Base-by-base conservation (phyloP, 163 green algal genomes). In the Chlorella variabilis region DNA sequence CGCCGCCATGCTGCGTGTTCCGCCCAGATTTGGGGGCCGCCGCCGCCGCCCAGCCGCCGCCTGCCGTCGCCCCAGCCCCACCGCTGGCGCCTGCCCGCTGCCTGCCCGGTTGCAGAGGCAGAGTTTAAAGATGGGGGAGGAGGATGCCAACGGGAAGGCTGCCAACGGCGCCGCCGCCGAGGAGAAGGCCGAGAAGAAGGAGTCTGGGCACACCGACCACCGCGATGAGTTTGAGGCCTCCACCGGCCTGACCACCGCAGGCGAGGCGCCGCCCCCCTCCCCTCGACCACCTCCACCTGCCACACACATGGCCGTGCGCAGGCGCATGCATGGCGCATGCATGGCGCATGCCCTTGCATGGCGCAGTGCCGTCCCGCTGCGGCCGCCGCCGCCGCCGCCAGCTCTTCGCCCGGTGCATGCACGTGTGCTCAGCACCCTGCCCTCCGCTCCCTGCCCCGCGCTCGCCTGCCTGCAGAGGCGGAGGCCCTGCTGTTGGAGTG, bases 381-480 rank as follows among this genome's bases (percentile, higher is more conserved):
- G 38, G 39, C 34, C 34, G 41, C 59, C 67, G 9, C n/a, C 11
- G 69, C 41, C 33, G 45, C 31, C 69, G 69, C n/a, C 29, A 54
- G 11, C 11, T 54, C 45, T 54, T n/a, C n/a, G n/a, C n/a, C n/a
- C n/a, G n/a, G n/a, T n/a, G n/a, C n/a, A n/a, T n/a, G n/a, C 45
- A 54, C 45, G 11, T 54, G 45, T 54, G 45, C 15, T 11, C 45
- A 54, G 15, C n/a, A n/a, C n/a, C n/a, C n/a, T 54, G 11, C 21
- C 36, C 63, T 2, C 39, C 17, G 2, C 70, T 38, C 13, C 33
- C 29, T 17, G 1, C 2, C 42, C 67, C n/a, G n/a, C n/a, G n/a
- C n/a, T n/a, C n/a, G 61, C 27, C 1, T 21, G 21, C 56, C 31
- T 78, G 65, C 93, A 92, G 93, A 97, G 92, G 93, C 93, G 0